These are phyloP conservation scores for Passalora sequoiae DNA, from an alignment of 2,329 filamentous ascomycete species.

Conservation along the genomic window DNA sequence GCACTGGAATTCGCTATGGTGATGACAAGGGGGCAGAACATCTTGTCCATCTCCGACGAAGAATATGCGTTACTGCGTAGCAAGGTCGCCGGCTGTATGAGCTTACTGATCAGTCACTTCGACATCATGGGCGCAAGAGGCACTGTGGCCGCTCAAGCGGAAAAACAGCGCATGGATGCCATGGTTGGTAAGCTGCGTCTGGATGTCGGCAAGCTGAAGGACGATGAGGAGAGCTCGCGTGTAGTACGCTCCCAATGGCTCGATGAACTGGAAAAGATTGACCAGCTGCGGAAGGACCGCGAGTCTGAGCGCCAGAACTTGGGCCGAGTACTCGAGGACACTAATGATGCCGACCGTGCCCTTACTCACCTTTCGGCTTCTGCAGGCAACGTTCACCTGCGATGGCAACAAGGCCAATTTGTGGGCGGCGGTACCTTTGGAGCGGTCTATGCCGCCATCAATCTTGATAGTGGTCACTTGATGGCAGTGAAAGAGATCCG, in stretches of 20 bases:
- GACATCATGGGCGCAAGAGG: conserved; percentile 98
- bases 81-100: conserved; percentile 97
- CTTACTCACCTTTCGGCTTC: conserved; percentile 90
- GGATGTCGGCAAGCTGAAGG: conserved; percentile 66
- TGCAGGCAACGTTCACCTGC: conserved; percentile 87
- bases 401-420: conserved; percentile 98
- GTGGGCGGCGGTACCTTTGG: conserved; percentile 96
- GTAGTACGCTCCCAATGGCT: conserved; percentile 72
- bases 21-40: conserved; percentile 90
- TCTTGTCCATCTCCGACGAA: conserved; percentile 80
- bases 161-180: conserved; percentile 81
- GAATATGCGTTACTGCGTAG: conserved; percentile 77
- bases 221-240: conserved; percentile 79
- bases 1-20: conserved; percentile 95
- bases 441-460: conserved; percentile 95
- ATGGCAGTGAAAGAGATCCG: conserved; percentile 99
- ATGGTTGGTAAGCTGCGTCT: conserved; percentile 68
- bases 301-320: conserved; percentile 81
- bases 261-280: conserved; percentile 66
- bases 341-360: conserved; percentile 91
- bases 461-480: conserved; percentile 87
- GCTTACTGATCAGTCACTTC: conserved; percentile 92
- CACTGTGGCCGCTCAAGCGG: conserved; percentile 85
- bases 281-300: conserved; percentile 70
- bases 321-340: conserved; percentile 85